These are phyloP conservation scores for Talaromyces rugulosus DNA, from an alignment of 2,329 filamentous ascomycete species.

Conservation along the genomic window DNA sequence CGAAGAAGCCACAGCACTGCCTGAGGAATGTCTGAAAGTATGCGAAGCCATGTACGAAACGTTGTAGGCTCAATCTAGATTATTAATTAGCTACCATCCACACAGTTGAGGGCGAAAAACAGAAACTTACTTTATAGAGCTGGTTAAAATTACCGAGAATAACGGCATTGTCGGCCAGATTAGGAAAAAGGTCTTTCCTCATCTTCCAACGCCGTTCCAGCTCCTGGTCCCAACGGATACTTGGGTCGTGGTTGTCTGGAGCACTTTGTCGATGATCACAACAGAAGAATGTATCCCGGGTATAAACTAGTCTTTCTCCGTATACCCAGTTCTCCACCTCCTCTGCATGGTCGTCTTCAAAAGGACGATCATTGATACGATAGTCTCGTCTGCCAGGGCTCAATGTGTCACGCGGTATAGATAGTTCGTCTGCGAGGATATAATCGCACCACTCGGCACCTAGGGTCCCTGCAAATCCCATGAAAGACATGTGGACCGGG, in stretches of 20 bases:
- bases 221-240: constrained; percentile 77
- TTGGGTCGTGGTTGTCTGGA: constrained; percentile 62
- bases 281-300: constrained; percentile 93
- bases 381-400: constrained; percentile 74
- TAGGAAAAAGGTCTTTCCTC: constrained; percentile 87
- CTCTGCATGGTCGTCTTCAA: constrained; percentile 62
- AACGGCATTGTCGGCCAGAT: constrained; percentile 73
- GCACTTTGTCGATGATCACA: constrained; percentile 94
- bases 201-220: constrained; percentile 80
- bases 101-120: neutral
- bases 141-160: constrained; percentile 99
- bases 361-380: constrained; percentile 62
- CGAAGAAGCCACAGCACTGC: constrained; percentile 93
- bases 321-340: constrained; percentile 84
- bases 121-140: constrained; percentile 75
- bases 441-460: constrained; percentile 99
- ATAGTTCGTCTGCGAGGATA: constrained; percentile 81
- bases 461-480: constrained; percentile 95
- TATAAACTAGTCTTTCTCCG: constrained; percentile 93
- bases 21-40: constrained; percentile 78
- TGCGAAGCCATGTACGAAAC: constrained; percentile 92
- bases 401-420: constrained; percentile 76
- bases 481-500: constrained; percentile 98
- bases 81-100: neutral
- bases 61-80: constrained; percentile 89